A percentile compares a stretch with the other conserved stretches of the same genome.
These are phyloP conservation scores for Chaetomium strumarium DNA, from an alignment of 2,329 filamentous ascomycete genomes.

Conservation along the genomic window DNA sequence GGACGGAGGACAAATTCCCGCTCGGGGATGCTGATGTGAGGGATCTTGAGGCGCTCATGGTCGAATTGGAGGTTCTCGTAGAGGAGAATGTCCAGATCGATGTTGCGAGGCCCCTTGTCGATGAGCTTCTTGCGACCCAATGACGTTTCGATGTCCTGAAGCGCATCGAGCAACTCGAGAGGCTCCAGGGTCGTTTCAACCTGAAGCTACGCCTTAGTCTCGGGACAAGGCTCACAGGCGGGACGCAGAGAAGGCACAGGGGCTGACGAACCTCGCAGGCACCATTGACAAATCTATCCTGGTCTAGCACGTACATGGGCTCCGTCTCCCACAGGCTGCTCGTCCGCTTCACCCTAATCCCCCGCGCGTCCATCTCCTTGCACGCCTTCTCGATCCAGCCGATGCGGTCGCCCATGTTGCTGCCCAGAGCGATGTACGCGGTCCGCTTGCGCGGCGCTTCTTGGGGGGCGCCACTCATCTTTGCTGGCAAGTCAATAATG, in stretches of 20 bases:
- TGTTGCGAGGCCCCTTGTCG: slow-evolving; percentile 90
- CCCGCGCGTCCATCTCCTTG: slow-evolving; percentile 64
- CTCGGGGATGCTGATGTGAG: slow-evolving; percentile 80
- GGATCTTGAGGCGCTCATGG: slow-evolving; percentile 71
- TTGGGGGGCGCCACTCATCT: slow-evolving; percentile 14
- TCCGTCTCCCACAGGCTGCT: slow-evolving; percentile 91
- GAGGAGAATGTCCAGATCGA: slow-evolving; percentile 87
- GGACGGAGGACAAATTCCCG: slow-evolving; percentile 90
- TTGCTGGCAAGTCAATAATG: slow-evolving; percentile 15
- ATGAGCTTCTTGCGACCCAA: slow-evolving; percentile 79
- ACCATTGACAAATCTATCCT: slow-evolving; percentile 84
- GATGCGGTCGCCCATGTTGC: slow-evolving; percentile 84
- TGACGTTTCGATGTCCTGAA: slow-evolving; percentile 76
- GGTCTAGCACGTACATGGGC: slow-evolving; percentile 93
- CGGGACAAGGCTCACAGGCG: neutral
- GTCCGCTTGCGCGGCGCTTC: slow-evolving; percentile 33
- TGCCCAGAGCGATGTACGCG: slow-evolving; percentile 84
- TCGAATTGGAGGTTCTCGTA: slow-evolving; percentile 64
- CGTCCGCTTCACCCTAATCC: slow-evolving; percentile 70
- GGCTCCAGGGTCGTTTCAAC: slow-evolving; percentile 75
- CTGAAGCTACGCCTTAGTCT: slow-evolving; percentile 39
- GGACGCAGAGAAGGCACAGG: slow-evolving; percentile 5
- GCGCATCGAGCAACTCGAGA: slow-evolving; percentile 66
- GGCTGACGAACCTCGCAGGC: slow-evolving; percentile 70
- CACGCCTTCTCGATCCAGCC: slow-evolving; percentile 81